These are phyloP conservation scores for Canariomyces notabilis DNA, from an alignment of 2,329 filamentous ascomycete species.

Conservation along the genomic window DNA sequence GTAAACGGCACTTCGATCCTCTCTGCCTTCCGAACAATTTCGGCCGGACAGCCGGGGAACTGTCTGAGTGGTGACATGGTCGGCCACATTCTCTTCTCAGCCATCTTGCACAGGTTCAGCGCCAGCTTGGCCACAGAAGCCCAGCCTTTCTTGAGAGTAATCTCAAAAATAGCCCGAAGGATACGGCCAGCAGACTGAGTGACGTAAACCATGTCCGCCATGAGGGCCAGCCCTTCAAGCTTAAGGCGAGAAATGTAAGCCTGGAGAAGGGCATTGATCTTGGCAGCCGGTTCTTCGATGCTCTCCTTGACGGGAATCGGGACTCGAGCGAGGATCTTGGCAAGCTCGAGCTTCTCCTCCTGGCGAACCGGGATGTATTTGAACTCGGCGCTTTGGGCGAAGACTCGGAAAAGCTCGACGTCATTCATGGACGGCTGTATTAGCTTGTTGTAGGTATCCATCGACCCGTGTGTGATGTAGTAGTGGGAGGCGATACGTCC, in stretches of 20 bases:
- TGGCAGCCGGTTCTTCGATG: constrained; percentile 92
- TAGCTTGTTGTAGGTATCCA: constrained; percentile 94
- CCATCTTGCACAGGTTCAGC: constrained; percentile 96
- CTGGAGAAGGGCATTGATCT: constrained; percentile 96
- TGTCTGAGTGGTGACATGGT: constrained; percentile 96
- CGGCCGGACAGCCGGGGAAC: constrained; percentile 74
- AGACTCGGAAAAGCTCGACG: constrained; percentile 95
- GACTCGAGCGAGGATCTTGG: constrained; percentile 82
- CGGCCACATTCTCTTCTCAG: constrained; percentile 99
- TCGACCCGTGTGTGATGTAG: constrained; percentile 94
- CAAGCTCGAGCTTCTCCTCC: constrained; percentile 94
- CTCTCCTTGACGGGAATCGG: constrained; percentile 97
- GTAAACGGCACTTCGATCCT: constrained; percentile 90
- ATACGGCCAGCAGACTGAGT: constrained; percentile 97
- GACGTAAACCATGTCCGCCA: constrained; percentile 98
- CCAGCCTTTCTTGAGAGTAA: constrained; percentile 96
- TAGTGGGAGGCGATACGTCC: constrained; percentile 96
- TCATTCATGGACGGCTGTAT: constrained; percentile 89
- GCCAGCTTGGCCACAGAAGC: constrained; percentile 87
- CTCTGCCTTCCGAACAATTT: constrained; percentile 88
- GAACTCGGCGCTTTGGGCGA: constrained; percentile 94
- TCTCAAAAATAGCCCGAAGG: constrained; percentile 91
- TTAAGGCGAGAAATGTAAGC: constrained; percentile 94
- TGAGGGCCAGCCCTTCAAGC: constrained; percentile 86
- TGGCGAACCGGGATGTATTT: constrained; percentile 98